A percentile compares a stretch with the other conserved stretches of the same genome.
These are phyloP conservation scores for Daldinia decipiens DNA, from an alignment of 495 filamentous ascomycete species.

Conservation along the genomic window DNA sequence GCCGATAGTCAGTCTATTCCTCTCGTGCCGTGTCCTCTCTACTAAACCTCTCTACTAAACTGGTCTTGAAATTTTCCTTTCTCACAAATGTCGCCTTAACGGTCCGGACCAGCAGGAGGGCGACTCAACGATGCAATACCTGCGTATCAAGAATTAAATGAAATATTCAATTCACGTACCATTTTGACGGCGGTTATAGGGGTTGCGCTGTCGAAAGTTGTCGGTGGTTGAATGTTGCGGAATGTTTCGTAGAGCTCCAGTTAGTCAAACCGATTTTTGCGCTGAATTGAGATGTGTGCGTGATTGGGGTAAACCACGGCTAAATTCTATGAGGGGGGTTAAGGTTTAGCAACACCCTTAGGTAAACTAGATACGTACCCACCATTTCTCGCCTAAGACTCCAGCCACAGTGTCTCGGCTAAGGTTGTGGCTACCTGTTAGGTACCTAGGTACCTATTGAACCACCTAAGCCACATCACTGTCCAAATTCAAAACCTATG, in stretches of 20 bases:
- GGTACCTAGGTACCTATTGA: too few relatives aligned
- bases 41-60: slow-evolving; percentile 13
- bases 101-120: neutral
- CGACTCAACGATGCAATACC: neutral
- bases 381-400: neutral
- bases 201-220: slow-evolving; percentile 33
- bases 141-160: slow-evolving; percentile 15
- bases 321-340: slow-evolving; percentile 22
- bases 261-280: slow-evolving; percentile 31
- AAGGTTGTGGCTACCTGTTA: neutral
- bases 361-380: neutral
- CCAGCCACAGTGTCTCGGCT: neutral
- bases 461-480: neutral
- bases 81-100: slow-evolving; percentile 8
- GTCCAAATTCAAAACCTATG: neutral
- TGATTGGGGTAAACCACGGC: slow-evolving; percentile 39
- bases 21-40: slow-evolving; percentile 19
- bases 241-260: slow-evolving; percentile 30
- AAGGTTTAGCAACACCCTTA: neutral
- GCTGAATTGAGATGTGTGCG: slow-evolving; percentile 46
- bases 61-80: slow-evolving; percentile 6
- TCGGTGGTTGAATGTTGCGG: slow-evolving; percentile 31
- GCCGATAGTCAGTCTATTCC: slow-evolving; percentile 1
- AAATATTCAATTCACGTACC: slow-evolving; percentile 30
- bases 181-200: slow-evolving; percentile 42